These are phyloP conservation scores for Gilbertella persicaria DNA, from an alignment of 371 early-diverging fungal species.

Conservation along the genomic window DNA sequence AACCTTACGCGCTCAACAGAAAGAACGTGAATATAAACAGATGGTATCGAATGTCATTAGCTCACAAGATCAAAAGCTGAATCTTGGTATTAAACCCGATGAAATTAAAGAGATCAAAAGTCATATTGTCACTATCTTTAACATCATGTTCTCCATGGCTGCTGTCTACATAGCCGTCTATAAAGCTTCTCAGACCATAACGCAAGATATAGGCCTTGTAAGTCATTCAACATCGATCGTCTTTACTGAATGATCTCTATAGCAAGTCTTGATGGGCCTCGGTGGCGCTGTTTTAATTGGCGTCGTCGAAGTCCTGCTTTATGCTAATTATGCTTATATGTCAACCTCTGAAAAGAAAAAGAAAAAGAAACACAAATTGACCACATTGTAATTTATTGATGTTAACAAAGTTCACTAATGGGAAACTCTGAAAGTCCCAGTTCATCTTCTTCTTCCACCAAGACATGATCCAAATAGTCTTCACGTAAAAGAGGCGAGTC, in stretches of 20 bases:
- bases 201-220: slow-evolving; percentile 62
- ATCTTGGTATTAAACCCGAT: slow-evolving; percentile 32
- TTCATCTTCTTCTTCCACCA: slow-evolving; percentile 23
- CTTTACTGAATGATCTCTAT: neutral
- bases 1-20: slow-evolving; percentile 31
- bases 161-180: slow-evolving; percentile 67
- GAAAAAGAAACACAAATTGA: slow-evolving; percentile 21
- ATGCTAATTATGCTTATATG: slow-evolving; percentile 36
- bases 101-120: slow-evolving; percentile 55
- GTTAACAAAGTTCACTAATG: neutral
- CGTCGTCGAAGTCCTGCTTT: slow-evolving; percentile 54
- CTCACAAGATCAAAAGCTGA: slow-evolving; percentile 34
- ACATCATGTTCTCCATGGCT: slow-evolving; percentile 63
- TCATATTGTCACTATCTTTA: slow-evolving; percentile 59
- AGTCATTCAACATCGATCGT: neutral
- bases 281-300: slow-evolving; percentile 56
- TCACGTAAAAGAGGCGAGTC: neutral
- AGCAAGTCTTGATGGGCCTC: slow-evolving; percentile 59
- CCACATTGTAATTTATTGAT: slow-evolving; percentile 13
- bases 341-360: slow-evolving; percentile 25
- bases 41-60: slow-evolving; percentile 36
- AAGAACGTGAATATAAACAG: slow-evolving; percentile 32
- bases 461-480: neutral
- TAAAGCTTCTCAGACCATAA: slow-evolving; percentile 52
- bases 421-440: slow-evolving; percentile 30